Evolutionary conservation across 208 protist species (phyloP).

Genomic region (Trypanosomatidae sp.): DNA sequence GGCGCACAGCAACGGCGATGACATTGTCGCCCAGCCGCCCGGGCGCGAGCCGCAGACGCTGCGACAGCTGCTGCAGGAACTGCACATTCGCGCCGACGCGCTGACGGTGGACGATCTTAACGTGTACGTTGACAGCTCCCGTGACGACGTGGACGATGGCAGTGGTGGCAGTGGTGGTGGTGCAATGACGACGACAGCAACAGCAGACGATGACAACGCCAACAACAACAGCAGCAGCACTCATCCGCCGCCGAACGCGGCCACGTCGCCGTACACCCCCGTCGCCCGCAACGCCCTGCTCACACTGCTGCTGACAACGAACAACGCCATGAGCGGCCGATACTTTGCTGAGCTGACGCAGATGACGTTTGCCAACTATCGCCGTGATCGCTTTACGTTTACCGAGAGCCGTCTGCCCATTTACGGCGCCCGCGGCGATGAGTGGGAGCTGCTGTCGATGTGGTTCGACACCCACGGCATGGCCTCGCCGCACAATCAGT

Average conservation of each 20-base stretch:
- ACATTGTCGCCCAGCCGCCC: constrained; percentile 77
- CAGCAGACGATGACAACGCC: too few relatives aligned
- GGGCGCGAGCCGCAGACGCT: constrained; percentile 76
- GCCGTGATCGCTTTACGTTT: constrained; percentile 93
- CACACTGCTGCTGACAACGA: constrained; percentile 96
- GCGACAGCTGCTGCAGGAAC: constrained; percentile 57
- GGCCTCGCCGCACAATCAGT: constrained; percentile 91
- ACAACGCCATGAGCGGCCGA: constrained; percentile 95
- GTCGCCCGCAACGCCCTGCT: constrained; percentile 69
- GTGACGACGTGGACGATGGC: too few relatives aligned
- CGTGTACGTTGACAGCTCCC: constrained; percentile 79
- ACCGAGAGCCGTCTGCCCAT: constrained; percentile 84
- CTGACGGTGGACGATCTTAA: constrained; percentile 95
- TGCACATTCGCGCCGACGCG: constrained; percentile 58
- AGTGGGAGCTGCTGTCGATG: constrained; percentile 92
- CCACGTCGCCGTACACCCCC: constrained; percentile 2
- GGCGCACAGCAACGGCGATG: constrained; percentile 84
- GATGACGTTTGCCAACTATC: constrained; percentile 92
- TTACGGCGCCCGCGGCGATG: constrained; percentile 77
- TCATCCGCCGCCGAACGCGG: neutral
- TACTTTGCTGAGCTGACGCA: constrained; percentile 97
- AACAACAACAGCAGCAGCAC: too few relatives aligned
- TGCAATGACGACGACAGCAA: neutral
- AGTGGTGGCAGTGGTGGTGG: too few relatives aligned
- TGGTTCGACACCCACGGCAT: constrained; percentile 96